Evolutionary conservation across 2,329 filamentous ascomycete species (phyloP).

Genomic region (Trichoderma sp.): DNA sequence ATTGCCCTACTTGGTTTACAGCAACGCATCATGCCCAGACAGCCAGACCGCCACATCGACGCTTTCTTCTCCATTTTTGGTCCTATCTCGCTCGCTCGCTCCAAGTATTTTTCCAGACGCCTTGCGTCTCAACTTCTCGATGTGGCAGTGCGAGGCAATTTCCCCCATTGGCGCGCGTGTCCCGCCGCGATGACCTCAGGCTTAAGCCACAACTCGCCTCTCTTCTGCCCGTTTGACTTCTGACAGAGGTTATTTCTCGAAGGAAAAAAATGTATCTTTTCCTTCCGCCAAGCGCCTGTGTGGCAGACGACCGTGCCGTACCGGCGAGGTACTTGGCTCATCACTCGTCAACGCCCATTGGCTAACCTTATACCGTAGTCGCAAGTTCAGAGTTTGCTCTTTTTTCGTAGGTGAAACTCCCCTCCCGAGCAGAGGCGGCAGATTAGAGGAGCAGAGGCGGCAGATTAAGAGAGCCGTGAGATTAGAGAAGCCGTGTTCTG

Average conservation of each 20-base stretch:
- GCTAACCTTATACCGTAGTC: background rate
- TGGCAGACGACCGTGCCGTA: background rate
- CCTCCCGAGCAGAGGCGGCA: background rate
- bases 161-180: background rate
- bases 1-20: background rate
- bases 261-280: background rate
- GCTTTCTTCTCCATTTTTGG: background rate
- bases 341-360: background rate
- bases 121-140: background rate
- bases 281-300: background rate
- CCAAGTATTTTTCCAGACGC: background rate
- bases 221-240: background rate
- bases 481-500: too few relatives aligned
- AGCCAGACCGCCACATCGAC: slow-evolving; percentile 3
- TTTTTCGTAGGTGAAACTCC: background rate
- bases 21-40: background rate
- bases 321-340: background rate
- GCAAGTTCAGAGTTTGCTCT: background rate
- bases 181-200: background rate
- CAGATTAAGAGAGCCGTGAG: background rate
- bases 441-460: background rate
- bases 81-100: background rate
- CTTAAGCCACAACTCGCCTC: background rate
- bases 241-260: background rate
- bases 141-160: background rate